Conservation (phyloP, 805 yeast species). For the Brettanomyces sp. region DNA sequence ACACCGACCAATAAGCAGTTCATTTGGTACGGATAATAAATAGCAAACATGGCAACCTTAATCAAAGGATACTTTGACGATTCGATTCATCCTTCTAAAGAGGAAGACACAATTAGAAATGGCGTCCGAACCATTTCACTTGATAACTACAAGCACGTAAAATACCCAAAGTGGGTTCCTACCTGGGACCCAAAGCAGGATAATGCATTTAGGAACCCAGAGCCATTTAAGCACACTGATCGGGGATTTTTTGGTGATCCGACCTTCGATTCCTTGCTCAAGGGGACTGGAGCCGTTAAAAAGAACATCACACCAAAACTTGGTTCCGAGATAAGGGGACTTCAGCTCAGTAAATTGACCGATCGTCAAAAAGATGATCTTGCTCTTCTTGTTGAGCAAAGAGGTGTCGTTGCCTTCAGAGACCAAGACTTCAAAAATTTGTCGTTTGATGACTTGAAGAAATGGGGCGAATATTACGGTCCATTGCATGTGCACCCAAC, state of each 20-base stretch:
- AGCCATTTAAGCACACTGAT: constrained; percentile 48
- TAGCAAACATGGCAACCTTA: not conserved
- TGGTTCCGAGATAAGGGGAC: constrained; percentile 54
- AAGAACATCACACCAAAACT: constrained; percentile 55
- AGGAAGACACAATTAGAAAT: constrained; percentile 4
- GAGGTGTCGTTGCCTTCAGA: constrained; percentile 61
- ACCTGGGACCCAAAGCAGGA: constrained; percentile 10
- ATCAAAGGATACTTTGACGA: constrained; percentile 5
- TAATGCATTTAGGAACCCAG: constrained; percentile 26
- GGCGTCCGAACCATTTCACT: constrained; percentile 9
- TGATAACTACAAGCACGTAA: constrained; percentile 1
- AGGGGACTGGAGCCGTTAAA: constrained; percentile 16
- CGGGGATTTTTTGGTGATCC: constrained; percentile 65
- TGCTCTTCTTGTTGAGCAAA: constrained; percentile 57
- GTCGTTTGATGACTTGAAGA: constrained; percentile 37
- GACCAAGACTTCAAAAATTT: constrained; percentile 55
- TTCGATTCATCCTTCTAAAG: constrained; percentile 7
- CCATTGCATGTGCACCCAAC: constrained; percentile 68
- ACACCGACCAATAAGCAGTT: no score
- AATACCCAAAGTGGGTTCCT: constrained; percentile 11
- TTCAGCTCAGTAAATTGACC: constrained; percentile 48
- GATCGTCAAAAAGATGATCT: constrained; percentile 56
- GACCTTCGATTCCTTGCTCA: constrained; percentile 39
- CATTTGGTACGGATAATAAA: not conserved
- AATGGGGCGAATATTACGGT: constrained; percentile 59